Evolutionary conservation across 345 rosid species (phyloP).

Genomic region (Eucalyptus leucophloia): DNA sequence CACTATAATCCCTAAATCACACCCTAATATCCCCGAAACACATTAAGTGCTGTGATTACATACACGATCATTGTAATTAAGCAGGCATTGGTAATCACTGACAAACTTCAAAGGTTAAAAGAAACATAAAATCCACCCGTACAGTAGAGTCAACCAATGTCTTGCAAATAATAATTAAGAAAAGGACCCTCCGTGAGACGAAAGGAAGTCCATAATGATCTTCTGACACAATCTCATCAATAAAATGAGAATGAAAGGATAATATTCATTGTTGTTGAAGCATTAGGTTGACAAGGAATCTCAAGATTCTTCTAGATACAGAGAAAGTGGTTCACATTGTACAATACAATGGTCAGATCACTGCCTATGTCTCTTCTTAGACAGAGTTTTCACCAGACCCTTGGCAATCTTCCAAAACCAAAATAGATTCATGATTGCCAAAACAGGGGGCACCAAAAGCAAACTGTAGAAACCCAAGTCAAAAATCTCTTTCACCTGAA

Average conservation of each 20-base stretch:
- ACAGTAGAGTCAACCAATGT: neutral
- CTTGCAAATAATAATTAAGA: neutral
- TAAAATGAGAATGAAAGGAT: neutral
- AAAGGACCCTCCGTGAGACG: neutral
- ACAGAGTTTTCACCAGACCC: conserved; percentile 62
- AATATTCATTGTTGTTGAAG: neutral
- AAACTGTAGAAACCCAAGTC: conserved; percentile 66
- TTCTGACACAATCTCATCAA: neutral
- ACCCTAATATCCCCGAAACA: neutral
- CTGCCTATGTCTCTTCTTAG: conserved; percentile 37
- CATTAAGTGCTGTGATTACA: neutral
- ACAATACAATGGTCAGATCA: conserved; percentile 1
- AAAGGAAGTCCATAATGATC: neutral
- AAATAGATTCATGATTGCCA: conserved; percentile 43
- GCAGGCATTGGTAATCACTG: neutral
- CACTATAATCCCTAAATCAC: neutral
- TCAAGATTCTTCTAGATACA: neutral
- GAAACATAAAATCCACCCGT: neutral
- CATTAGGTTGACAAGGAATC: neutral
- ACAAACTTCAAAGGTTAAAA: neutral
- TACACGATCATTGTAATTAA: neutral
- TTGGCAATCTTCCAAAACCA: conserved; percentile 83
- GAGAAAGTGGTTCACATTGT: neutral
- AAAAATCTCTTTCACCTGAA: conserved; percentile 57
- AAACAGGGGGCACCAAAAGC: conserved; percentile 28